A percentile compares a stretch with the other conserved stretches of the same genome.
Conservation (phyloP, 2,329 filamentous ascomycete genomes). For the Teratosphaeria pseudoeucalypti region DNA sequence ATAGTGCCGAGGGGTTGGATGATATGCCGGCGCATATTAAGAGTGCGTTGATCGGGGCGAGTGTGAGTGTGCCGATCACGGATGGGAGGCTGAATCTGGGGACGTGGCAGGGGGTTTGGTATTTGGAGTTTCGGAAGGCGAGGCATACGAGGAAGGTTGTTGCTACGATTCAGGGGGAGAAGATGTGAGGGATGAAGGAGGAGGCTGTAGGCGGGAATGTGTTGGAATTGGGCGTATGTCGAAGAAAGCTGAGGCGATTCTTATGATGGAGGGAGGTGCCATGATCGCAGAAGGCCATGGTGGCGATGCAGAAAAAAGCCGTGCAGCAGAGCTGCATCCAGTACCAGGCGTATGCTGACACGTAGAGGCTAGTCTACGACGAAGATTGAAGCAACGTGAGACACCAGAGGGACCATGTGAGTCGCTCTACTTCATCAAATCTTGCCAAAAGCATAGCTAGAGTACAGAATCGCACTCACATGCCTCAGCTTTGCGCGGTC, state of each 20-base stretch:
- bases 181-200: slow-evolving; percentile 19
- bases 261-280: too few species aligned
- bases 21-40: slow-evolving; percentile 99
- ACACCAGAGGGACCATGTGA: neutral
- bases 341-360: too few species aligned
- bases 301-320: too few species aligned
- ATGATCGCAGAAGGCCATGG: too few species aligned
- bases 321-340: too few species aligned
- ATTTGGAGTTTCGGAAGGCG: slow-evolving; percentile 71
- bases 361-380: too few species aligned
- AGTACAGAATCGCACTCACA: neutral
- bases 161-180: slow-evolving; percentile 89
- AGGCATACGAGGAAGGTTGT: slow-evolving; percentile 75
- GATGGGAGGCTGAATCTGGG: slow-evolving; percentile 65
- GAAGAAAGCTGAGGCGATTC: too few species aligned
- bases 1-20: slow-evolving; percentile 76
- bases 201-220: too few species aligned
- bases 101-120: slow-evolving; percentile 88
- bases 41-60: slow-evolving; percentile 76
- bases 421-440: neutral
- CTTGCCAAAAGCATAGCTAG: neutral
- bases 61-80: slow-evolving; percentile 80
- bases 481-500: neutral
- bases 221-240: neutral
- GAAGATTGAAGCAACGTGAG: neutral